These are phyloP conservation scores for Xylariales sp. DNA, from an alignment of 2,329 filamentous ascomycete genomes.

Conservation along the genomic window DNA sequence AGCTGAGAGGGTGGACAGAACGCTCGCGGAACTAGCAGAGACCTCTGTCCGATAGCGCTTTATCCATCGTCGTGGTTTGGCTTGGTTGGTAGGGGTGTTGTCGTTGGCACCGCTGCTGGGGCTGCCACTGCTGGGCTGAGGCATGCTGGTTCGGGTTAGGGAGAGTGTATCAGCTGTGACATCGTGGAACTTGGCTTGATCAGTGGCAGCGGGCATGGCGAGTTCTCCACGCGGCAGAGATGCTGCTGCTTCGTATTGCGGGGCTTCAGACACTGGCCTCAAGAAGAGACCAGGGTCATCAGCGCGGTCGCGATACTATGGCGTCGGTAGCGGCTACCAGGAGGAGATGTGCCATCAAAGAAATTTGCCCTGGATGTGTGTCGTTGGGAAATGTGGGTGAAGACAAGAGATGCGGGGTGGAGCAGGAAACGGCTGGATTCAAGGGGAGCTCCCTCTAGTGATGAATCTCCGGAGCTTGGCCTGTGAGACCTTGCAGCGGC, in stretches of 20 bases:
- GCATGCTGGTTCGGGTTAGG: constrained; percentile 37
- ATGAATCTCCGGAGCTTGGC: not conserved
- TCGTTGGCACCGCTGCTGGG: constrained; percentile 5
- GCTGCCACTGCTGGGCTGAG: constrained; percentile 23
- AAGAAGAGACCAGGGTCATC: constrained; percentile 49
- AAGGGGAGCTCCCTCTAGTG: not conserved
- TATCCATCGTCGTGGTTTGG: constrained; percentile 46
- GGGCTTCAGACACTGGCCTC: constrained; percentile 44
- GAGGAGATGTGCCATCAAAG: constrained; percentile 51
- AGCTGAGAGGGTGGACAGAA: constrained; percentile 74
- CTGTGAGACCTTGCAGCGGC: not conserved
- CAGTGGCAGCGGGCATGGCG: constrained; percentile 21
- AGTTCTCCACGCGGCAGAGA: too few relatives aligned
- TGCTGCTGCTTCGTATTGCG: constrained; percentile 33
- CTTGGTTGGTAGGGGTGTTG: constrained; percentile 17
- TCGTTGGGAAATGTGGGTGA: not conserved
- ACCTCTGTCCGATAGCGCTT: constrained; percentile 80
- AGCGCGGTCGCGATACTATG: constrained; percentile 53
- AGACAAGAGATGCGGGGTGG: constrained; percentile 1
- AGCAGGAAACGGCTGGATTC: too few relatives aligned
- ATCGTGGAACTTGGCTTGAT: constrained; percentile 34
- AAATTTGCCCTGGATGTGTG: constrained; percentile 6
- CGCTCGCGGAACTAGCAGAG: constrained; percentile 70
- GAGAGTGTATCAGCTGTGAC: constrained; percentile 38
- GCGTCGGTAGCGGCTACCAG: constrained; percentile 38